These are phyloP conservation scores for Nakazawaea ernobii DNA, from an alignment of 805 yeast species.

Conservation along the genomic window DNA sequence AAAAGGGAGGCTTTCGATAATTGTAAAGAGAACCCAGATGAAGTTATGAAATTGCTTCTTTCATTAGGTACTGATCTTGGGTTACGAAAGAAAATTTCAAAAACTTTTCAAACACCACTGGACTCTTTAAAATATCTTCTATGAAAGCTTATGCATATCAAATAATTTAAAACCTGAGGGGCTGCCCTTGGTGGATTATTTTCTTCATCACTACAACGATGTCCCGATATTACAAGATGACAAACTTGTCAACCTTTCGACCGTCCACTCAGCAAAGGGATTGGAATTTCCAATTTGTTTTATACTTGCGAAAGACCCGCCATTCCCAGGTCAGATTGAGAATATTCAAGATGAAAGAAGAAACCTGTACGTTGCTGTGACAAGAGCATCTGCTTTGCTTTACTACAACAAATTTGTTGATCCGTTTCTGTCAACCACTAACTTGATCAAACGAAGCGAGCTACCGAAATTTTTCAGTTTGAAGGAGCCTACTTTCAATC, in stretches of 20 bases:
- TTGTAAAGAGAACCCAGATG: constrained; percentile 26
- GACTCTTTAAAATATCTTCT: constrained; percentile 25
- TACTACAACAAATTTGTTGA: constrained; percentile 26
- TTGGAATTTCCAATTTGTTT: constrained; percentile 69
- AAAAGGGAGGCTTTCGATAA: constrained; percentile 17
- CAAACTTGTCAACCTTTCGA: constrained; percentile 47
- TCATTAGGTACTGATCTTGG: constrained; percentile 29
- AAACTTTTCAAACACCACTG: constrained; percentile 21
- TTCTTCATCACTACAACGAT: constrained; percentile 34
- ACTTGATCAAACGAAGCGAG: neutral
- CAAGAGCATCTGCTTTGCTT: constrained; percentile 50
- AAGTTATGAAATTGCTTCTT: constrained; percentile 28
- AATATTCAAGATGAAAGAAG: constrained; percentile 29
- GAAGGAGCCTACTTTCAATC: neutral
- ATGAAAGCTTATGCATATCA: constrained; percentile 27
- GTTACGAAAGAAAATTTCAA: constrained; percentile 23
- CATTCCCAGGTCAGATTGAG: constrained; percentile 9
- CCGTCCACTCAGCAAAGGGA: constrained; percentile 73
- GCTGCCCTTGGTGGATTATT: constrained; percentile 30
- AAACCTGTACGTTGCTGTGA: constrained; percentile 57
- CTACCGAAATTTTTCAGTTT: neutral
- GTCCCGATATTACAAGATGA: constrained; percentile 24
- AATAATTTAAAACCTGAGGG: constrained; percentile 20
- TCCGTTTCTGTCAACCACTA: neutral
- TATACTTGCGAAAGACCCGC: constrained; percentile 23